Conservation (phyloP, 129 eudicot genomes). For the Calendula officinalis region DNA sequence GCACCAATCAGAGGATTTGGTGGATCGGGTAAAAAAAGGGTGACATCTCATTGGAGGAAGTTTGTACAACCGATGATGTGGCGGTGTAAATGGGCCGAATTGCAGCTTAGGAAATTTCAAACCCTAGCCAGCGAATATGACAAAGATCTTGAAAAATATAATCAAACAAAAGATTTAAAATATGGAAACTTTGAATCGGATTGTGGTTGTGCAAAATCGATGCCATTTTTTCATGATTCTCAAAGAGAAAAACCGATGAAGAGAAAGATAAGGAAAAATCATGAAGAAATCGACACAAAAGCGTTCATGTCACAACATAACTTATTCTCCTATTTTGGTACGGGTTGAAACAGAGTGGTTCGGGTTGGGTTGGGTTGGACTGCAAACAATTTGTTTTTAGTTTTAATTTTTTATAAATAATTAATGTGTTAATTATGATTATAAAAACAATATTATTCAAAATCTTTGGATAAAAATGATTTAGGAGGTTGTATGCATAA, state of each 20-base stretch:
- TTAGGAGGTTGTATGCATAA: not conserved
- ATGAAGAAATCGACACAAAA: constrained; percentile 48
- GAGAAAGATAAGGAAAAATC: constrained; percentile 63
- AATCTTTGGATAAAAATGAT: not conserved
- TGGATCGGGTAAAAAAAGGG: constrained; percentile 60
- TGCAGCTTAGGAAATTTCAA: constrained; percentile 59
- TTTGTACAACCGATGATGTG: constrained; percentile 71
- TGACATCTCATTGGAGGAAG: constrained; percentile 79
- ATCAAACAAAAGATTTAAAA: constrained; percentile 37
- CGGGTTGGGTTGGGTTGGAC: not conserved
- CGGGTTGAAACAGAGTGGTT: not conserved
- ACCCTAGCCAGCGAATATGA: constrained; percentile 49
- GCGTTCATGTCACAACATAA: constrained; percentile 56
- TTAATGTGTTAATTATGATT: not conserved
- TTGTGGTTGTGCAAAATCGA: constrained; percentile 44
- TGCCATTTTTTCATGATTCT: constrained; percentile 38
- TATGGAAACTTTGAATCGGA: constrained; percentile 32
- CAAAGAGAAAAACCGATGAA: constrained; percentile 41
- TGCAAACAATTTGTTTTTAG: not conserved
- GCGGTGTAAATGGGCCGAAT: constrained; percentile 88
- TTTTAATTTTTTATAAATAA: not conserved
- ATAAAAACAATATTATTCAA: not conserved
- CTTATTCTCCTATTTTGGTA: constrained; percentile 78
- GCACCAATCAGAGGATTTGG: constrained; percentile 29
- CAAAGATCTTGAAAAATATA: constrained; percentile 43